Evolutionary conservation across 805 yeast species (phyloP), one percentile per base, ranked within the genome.

Genomic region (Wickerhamomyces strasburgensis): DNA sequence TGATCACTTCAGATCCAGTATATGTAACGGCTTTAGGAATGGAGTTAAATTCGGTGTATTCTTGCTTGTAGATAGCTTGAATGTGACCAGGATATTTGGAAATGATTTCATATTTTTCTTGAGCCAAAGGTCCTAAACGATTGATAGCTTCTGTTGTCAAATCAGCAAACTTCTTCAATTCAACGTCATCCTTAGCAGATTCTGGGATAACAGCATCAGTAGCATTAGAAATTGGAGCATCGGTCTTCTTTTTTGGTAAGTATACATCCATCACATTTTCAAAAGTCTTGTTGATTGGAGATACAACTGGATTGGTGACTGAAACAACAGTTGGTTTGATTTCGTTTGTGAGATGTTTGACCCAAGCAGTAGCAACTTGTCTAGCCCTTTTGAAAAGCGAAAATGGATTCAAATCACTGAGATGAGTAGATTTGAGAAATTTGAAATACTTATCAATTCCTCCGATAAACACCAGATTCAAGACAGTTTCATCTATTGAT

Each of bases 201-300:
- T 27, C 15, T 4, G 37, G 11, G 1, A 27, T 11, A n/a, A 34
- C 14, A 14, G 39, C 16, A 7, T 33, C 30, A 8, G 40, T 4
- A 7, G 15, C 23, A 13, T 9, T 10, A 11, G 24, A 7, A 21
- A 21, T 21, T 21, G 25, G 25, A 21, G 7, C n/a, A n/a, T n/a
- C n/a, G n/a, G n/a, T 21, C 11, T 21, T 7, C 11, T 21, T 19
- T 21, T 34, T 34, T 31, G 48, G 48, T 5, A 44, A 38, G 37
- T 44, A 44, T 9, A 29, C 14, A 23, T 41, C 40, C 13, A 44
- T 36, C 6, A 38, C 45, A 8, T 34, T 19, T 27, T 44, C 48
- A 15, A 44, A 19, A 2, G 39, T 34, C 39, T 36, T 39, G 39
- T 44, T 44, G 18, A 44, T 44, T 16, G 48, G 48, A 29, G 45